Conservation (phyloP, 176 grass and related monocot species). For the Lolium rigidum region DNA sequence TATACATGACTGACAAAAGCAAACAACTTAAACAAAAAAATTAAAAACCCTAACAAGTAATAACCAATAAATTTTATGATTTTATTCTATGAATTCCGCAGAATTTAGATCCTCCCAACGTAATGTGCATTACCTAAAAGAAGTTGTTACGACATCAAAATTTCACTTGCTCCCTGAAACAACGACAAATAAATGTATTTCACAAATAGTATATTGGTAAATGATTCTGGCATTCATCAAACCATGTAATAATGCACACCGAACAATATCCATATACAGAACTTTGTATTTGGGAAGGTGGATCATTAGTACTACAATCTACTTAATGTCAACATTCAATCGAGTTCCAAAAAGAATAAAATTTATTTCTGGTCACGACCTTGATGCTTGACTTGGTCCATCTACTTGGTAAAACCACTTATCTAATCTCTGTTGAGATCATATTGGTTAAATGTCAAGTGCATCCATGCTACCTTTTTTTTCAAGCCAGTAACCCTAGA, state of each 20-base stretch:
- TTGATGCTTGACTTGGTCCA: background rate
- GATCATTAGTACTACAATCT: background rate
- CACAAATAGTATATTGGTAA: background rate
- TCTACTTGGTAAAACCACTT: background rate
- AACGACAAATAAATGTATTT: background rate
- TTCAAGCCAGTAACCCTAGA: too few species aligned
- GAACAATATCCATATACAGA: background rate
- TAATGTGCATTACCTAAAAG: background rate
- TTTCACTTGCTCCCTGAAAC: background rate
- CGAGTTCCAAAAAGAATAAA: slow-evolving; percentile 6
- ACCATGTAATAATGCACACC: background rate
- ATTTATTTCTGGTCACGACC: background rate
- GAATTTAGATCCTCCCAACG: background rate
- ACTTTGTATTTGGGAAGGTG: background rate
- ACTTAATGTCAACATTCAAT: background rate
- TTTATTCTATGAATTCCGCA: background rate
- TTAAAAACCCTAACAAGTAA: background rate
- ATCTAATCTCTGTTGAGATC: too few species aligned
- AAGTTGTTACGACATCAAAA: background rate
- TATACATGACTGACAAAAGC: background rate
- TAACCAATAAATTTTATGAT: background rate
- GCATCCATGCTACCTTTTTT: too few species aligned
- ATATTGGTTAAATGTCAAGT: too few species aligned
- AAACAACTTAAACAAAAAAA: background rate
- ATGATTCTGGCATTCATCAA: background rate